A percentile compares a stretch with the other conserved stretches of the same genome.
Evolutionary conservation across 768 basidiomycete species (phyloP).

Genomic region (Podaxis pistillaris): DNA sequence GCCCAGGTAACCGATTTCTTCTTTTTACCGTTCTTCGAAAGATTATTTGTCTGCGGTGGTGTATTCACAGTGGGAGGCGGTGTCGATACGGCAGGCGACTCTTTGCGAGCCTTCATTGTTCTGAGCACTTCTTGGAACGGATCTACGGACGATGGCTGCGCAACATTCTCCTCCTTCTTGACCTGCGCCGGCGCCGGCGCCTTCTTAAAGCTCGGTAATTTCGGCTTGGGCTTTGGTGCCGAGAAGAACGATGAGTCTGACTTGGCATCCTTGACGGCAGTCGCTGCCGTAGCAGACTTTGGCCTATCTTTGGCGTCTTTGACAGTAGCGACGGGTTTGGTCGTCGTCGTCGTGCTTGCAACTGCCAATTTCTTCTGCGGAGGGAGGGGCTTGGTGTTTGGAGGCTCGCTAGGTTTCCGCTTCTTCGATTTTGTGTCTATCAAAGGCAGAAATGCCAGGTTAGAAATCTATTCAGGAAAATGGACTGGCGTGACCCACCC

Average conservation of each 20-base stretch:
- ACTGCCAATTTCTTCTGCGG: constrained; percentile 69
- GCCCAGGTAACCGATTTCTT: constrained; percentile 82
- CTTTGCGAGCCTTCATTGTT: constrained; percentile 64
- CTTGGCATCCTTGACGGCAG: constrained; percentile 69
- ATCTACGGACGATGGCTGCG: constrained; percentile 75
- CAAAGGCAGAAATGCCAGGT: constrained; percentile 20
- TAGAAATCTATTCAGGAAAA: constrained; percentile 19
- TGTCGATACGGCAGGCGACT: constrained; percentile 60
- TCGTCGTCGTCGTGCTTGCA: constrained; percentile 39
- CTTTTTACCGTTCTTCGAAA: constrained; percentile 51
- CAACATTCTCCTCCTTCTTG: constrained; percentile 65
- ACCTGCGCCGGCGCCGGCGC: constrained; percentile 37
- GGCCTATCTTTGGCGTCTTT: constrained; percentile 55
- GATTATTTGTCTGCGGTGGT: constrained; percentile 30
- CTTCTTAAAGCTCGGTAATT: constrained; percentile 86
- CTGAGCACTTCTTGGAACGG: constrained; percentile 84
- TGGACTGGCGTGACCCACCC: constrained; percentile 70
- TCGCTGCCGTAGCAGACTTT: constrained; percentile 21
- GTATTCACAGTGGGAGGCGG: constrained; percentile 43
- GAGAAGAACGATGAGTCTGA: constrained; percentile 89
- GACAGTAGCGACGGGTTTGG: constrained; percentile 36
- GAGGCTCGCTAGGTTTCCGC: constrained; percentile 62
- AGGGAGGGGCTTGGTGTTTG: constrained; percentile 46
- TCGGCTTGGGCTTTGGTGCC: constrained; percentile 79
- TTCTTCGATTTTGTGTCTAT: constrained; percentile 68